Base-by-base conservation (phyloP, 768 basidiomycete species). In the Agaricus sinodeliciosus region DNA sequence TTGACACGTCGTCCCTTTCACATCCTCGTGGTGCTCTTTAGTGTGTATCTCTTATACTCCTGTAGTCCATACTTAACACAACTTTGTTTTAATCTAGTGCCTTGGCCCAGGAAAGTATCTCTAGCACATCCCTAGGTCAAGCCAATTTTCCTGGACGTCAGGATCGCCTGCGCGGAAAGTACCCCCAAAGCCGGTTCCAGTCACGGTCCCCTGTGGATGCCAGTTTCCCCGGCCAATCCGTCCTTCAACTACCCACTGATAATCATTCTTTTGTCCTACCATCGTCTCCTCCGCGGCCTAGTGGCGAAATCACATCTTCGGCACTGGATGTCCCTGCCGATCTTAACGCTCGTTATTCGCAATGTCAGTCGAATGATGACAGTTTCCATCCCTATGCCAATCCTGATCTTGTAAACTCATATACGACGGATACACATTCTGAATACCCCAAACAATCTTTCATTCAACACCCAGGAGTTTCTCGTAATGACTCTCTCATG, bases 371-470 rank as follows among this genome's bases (percentile, higher is more conserved):
- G 11, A 31, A 31, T 39, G 71, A 69, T 55, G 74, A 74, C 57
- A 11, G 63, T 36, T 61, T 77, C 36, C 89, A 91, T 68, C 89
- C 89, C 25, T 91, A 89, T 63, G 89, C 89, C 48, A 89, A 90
- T 59, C 87, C 88, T 7, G 84, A 89, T 56, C 69, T 87, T 42
- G 78, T 77, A 28, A 64, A 68, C 25, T 68, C 69, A 35, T 65
- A 69, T 45, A 63, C 72, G 50, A 59, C 70, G 42, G 69, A 70
- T 44, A 59, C 60, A 50, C 59, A 62, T 25, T 57, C 63, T 43
- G 59, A 58, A n/a, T 63, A 67, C 35, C 61, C 67, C 37, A 57
- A 62, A 28, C 64, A 65, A 11, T 50, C 69, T 46, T 54, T 59
- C 49, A 63, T 66, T 51, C 54, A 58, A 25, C 56, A 58, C 44